Evolutionary conservation across 1,284 basidiomycete genomes (phyloP).

Genomic region (Ustanciosporium gigantosporum): DNA sequence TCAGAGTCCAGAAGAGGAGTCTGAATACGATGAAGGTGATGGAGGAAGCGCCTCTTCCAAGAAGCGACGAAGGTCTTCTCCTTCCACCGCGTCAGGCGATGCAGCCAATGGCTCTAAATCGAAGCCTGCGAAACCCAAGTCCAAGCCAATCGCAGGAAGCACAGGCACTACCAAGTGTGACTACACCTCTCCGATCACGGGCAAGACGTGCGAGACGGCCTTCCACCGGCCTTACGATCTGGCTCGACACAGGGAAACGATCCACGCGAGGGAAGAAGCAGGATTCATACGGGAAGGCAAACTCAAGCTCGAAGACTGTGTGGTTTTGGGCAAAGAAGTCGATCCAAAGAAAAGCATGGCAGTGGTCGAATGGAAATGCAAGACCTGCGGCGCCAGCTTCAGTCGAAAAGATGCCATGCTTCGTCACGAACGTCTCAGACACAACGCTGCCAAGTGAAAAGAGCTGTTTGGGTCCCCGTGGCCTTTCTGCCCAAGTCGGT

Average conservation of each 20-base stretch:
- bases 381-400: slow-evolving; percentile 45
- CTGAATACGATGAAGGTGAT: slow-evolving; percentile 19
- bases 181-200: slow-evolving; percentile 53
- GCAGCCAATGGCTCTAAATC: slow-evolving; percentile 2
- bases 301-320: slow-evolving; percentile 49
- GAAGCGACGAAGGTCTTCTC: background rate
- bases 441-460: slow-evolving; percentile 31
- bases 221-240: slow-evolving; percentile 60
- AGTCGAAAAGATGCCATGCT: slow-evolving; percentile 56
- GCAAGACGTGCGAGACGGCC: slow-evolving; percentile 47
- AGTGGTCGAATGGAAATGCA: slow-evolving; percentile 59
- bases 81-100: background rate
- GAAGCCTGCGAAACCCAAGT: slow-evolving; percentile 4
- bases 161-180: slow-evolving; percentile 51
- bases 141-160: slow-evolving; percentile 1
- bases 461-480: too few relatives aligned
- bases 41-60: background rate
- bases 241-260: slow-evolving; percentile 57
- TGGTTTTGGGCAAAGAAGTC: slow-evolving; percentile 59
- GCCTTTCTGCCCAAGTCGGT: too few relatives aligned
- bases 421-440: slow-evolving; percentile 49
- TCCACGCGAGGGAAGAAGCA: slow-evolving; percentile 57
- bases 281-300: slow-evolving; percentile 47
- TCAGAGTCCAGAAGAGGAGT: slow-evolving; percentile 18
- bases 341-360: slow-evolving; percentile 55